Percentiles rank a stretch among this genome's conserved stretches.
phyloP scores from a whole-genome alignment of 2,329 filamentous ascomycete genomes.

The Beauveria varroae region DNA sequence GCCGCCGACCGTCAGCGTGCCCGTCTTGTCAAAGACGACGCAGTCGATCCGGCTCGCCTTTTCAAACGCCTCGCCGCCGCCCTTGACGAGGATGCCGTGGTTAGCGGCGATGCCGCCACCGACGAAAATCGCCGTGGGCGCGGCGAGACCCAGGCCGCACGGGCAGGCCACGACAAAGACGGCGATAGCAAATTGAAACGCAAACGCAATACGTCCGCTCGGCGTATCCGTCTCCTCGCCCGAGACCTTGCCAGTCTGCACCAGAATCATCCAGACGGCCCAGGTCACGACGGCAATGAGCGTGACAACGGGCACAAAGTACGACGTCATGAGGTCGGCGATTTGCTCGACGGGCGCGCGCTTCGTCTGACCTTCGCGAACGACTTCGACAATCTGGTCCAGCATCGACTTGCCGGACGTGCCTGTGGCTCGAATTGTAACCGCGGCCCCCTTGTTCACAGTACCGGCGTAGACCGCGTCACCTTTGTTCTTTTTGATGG shows the following conservation, averaged over 20 bases:
- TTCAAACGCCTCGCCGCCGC: conserved; percentile 79
- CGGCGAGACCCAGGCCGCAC: conserved; percentile 76
- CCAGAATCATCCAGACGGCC: conserved; percentile 62
- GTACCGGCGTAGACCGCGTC: conserved; percentile 67
- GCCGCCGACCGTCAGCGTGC: conserved; percentile 68
- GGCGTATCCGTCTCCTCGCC: conserved; percentile 46
- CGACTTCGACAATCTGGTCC: conserved; percentile 69
- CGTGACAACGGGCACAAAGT: conserved; percentile 69
- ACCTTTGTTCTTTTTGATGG: conserved; percentile 54
- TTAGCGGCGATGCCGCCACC: conserved; percentile 73
- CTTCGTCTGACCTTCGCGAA: conserved; percentile 69
- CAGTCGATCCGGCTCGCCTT: conserved; percentile 72
- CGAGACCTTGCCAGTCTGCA: conserved; percentile 50
- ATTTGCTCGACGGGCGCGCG: conserved; percentile 69
- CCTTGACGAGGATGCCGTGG: conserved; percentile 73
- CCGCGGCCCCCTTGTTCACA: conserved; percentile 59
- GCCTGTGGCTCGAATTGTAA: conserved; percentile 57
- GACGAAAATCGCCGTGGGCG: conserved; percentile 78
- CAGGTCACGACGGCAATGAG: conserved; percentile 63
- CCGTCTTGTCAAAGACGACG: conserved; percentile 85
- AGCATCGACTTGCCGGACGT: conserved; percentile 65
- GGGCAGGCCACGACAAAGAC: conserved; percentile 85
- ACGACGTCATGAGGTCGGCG: conserved; percentile 64
- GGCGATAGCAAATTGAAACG: conserved; percentile 74
- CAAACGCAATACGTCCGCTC: conserved; percentile 65